Base-by-base conservation (phyloP, 2,329 filamentous ascomycete genomes). In the Claviceps sorghi region DNA sequence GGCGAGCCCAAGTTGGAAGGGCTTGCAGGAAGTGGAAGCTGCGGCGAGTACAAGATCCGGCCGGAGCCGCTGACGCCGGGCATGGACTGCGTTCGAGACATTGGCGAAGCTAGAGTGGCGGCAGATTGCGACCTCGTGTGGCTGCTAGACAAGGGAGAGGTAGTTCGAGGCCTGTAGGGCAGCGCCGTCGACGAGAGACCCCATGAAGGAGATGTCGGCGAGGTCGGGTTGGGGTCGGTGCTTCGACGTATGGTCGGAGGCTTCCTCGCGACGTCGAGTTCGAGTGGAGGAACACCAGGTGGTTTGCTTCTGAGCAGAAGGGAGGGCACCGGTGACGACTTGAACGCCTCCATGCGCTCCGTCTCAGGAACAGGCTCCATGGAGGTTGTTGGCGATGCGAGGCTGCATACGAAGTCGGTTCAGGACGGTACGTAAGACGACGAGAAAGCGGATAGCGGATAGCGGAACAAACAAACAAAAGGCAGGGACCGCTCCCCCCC, bases 321-420 rank as follows among this genome's bases (percentile, higher is more conserved):
- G 4, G 69, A 72, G 41, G 78, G 76, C 40, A 80, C 68, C 58
- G 78, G 78, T 50, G 77, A 75, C 52, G 78, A 68, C 56, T 73
- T 76, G 62, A 83, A 84, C 64, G 79, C 78, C 71, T 83, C 79
- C 75, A 84, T 79, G 57, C 79, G 74, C 71, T 83, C 78, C 49
- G 80, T 81, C 70, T 84, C 80, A 58, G 80, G 80, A 61, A 84
- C 80, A 54, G 80, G 78, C 67, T 84, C 80, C 80, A 84, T 84
- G 59, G 60, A 34, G 17, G 29, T 38, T 52, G 38, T 32, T 54
- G 46, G 32, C 21, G 21, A 52, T 38, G 38, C 22, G 26, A 21
- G 38, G 34, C 49, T 54, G 47, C 46, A 48, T 47, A 17, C 41
- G 38, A 32, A 34, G 19, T 29, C 29, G 29, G 41, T 26, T 26